A percentile compares a stretch with the other conserved stretches of the same genome.
These are phyloP conservation scores for Vigna angularis DNA, from an alignment of 306 rosid genomes.

Conservation along the genomic window DNA sequence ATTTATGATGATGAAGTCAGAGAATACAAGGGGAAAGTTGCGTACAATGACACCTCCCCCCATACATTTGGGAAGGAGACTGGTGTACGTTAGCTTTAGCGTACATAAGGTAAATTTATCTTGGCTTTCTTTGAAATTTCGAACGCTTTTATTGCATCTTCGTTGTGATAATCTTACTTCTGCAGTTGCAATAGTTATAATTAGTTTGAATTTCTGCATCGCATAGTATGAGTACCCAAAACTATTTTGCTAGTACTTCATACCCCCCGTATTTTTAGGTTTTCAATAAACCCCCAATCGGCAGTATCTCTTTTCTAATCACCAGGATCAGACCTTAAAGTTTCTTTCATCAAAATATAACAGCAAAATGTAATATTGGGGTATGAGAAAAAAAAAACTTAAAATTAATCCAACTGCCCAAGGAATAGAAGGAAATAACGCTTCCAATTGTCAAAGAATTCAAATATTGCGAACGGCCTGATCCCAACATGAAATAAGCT, in stretches of 20 bases:
- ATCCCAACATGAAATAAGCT: not conserved
- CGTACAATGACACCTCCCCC: too few species aligned
- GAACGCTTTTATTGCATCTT: not conserved
- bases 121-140: not conserved
- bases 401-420: not conserved
- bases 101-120: not conserved
- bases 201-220: too few species aligned
- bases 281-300: too few species aligned
- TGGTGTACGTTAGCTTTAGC: not conserved
- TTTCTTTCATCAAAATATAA: not conserved
- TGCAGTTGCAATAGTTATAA: not conserved
- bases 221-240: too few species aligned
- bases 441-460: not conserved
- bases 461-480: not conserved
- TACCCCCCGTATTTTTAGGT: too few species aligned
- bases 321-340: not conserved
- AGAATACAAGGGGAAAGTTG: not conserved
- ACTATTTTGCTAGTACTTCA: too few species aligned
- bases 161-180: not conserved
- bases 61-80: too few species aligned
- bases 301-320: too few species aligned
- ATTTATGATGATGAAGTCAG: too few species aligned
- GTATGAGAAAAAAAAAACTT: not conserved
- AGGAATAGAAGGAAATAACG: not conserved
- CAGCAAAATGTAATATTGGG: not conserved